Evolutionary conservation across 805 yeast genomes (phyloP), one percentile per base, ranked within the genome.

Genomic region (Vanderwaltozyma polyspora): DNA sequence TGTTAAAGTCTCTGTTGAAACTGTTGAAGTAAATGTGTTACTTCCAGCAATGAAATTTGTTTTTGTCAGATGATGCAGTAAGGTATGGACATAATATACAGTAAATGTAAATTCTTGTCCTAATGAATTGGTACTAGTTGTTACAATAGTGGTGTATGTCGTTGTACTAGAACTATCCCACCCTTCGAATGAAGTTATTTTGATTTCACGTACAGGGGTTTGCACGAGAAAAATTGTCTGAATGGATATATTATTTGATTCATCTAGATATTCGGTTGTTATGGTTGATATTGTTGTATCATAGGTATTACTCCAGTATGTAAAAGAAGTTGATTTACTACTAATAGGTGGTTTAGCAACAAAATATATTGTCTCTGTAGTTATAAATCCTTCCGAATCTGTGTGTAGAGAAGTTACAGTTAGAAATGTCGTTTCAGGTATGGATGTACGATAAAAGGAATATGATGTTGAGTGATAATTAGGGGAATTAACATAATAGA

Each of bases 281-380:
- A 8, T 7, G 7, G 23, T 21, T 10, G 23, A 21, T 8, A 8
- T 8, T 10, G 23, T 21, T 21, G 23, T 21, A 8, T 7, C 10
- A 10, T 21, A 21, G 7, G 23, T 8, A 21, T 8, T 21, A 8
- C 10, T 10, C 7, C 10, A 8, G 23, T 7, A 7, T 8, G 23
- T 21, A 21, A 29, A 29, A 7, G 9, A 13, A 19, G 14, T 29
- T 12, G 17, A 12, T 5, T 6, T 29, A 5, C 12, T n/a, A 6
- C 4, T 6, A n/a, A 5, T 4, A 14, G 9, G 17, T 6, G 39
- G 39, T 22, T 23, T 32, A 12, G 19, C 35, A 24, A 36, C 39
- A 25, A 17, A 36, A 28, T 30, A 27, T 19, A 38, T 19, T 22
- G 26, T 28, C 18, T 32, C 33, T 34, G 31, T 17, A 30, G 33